phyloP scores from a whole-genome alignment of 768 basidiomycete species.

The Hericium erinaceus region DNA sequence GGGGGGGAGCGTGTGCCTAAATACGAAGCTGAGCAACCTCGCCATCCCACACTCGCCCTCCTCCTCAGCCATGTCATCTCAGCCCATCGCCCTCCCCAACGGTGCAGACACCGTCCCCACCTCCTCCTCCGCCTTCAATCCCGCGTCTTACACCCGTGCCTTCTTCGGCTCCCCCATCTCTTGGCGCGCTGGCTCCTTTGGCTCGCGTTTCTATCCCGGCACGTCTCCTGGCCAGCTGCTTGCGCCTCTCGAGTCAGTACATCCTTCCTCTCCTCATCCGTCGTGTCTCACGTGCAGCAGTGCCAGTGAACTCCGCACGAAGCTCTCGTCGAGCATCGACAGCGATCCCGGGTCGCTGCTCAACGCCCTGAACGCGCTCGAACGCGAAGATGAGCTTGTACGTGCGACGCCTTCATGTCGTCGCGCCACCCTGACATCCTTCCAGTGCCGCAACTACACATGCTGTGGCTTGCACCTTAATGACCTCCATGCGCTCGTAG shows the following conservation, averaged over 20 bases:
- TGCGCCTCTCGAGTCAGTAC: constrained; percentile 56
- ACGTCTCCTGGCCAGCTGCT: constrained; percentile 51
- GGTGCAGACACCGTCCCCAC: constrained; percentile 33
- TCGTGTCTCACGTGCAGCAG: not conserved
- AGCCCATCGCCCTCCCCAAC: constrained; percentile 36
- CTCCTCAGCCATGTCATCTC: constrained; percentile 19
- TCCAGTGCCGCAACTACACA: constrained; percentile 75
- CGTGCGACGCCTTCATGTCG: constrained; percentile 18
- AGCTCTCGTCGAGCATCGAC: constrained; percentile 46
- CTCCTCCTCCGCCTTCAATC: constrained; percentile 48
- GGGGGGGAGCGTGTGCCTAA: not conserved
- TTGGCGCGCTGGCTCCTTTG: constrained; percentile 60
- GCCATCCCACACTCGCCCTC: not conserved
- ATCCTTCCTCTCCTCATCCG: not conserved
- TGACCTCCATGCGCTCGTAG: constrained; percentile 76
- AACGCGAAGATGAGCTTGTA: constrained; percentile 67
- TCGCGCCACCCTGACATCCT: not conserved
- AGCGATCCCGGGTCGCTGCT: constrained; percentile 50
- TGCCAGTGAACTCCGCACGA: constrained; percentile 6
- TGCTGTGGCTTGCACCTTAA: constrained; percentile 78
- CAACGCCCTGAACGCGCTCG: constrained; percentile 58
- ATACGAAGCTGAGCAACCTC: not conserved
- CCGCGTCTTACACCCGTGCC: constrained; percentile 57
- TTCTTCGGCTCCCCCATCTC: constrained; percentile 68
- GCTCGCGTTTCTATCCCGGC: constrained; percentile 52